Base-by-base conservation (phyloP, 495 filamentous ascomycete genomes). In the Xylaria nigripes region DNA sequence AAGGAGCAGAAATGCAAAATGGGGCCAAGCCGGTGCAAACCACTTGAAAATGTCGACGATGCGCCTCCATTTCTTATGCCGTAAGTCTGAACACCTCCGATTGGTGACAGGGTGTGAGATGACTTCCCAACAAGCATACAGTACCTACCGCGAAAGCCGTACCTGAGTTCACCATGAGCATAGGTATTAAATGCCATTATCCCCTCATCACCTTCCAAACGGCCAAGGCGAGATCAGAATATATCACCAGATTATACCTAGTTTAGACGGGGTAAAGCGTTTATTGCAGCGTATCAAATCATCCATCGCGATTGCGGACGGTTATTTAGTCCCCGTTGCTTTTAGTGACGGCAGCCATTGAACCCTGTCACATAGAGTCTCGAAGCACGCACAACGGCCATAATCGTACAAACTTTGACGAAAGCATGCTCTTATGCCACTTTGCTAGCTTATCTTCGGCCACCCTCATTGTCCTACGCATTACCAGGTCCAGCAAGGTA, bases 301-400 rank as follows among this genome's bases (percentile, higher is more conserved):
- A 44, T 19, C 18, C 24, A 44, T 19, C 18, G 40, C 38, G 45
- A 55, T 24, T 25, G 45, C 46, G 42, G 46, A 25, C 53, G 45
- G 43, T 34, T 48, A n/a, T n/a, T n/a, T n/a, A 49, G 42, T 50
- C 38, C 34, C 34, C 44, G 36, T 50, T 13, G 40, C 45, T 38
- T 18, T 24, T 49, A 48, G 29, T 23, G 32, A 42, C 23, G 21
- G 19, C 46, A 55, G 21, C 44, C 22, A 45, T 38, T 42, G 21
- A 13, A 48, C 9, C 12, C 45, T 34, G 22, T 25, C 32, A 25
- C 18, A 21, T 36, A 36, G 22, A 3, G 6, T 16, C 21, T n/a
- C 36, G 36, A 45, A 45, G 43, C 43, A 24, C n/a, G n/a, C 43
- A 18, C 22, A 45, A 45, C 13, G 13, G 22, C 19, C 19, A 23